Evolutionary conservation across 805 yeast genomes (phyloP), one percentile per base, ranked within the genome.

Genomic region (Zygosaccharomyces rouxii): DNA sequence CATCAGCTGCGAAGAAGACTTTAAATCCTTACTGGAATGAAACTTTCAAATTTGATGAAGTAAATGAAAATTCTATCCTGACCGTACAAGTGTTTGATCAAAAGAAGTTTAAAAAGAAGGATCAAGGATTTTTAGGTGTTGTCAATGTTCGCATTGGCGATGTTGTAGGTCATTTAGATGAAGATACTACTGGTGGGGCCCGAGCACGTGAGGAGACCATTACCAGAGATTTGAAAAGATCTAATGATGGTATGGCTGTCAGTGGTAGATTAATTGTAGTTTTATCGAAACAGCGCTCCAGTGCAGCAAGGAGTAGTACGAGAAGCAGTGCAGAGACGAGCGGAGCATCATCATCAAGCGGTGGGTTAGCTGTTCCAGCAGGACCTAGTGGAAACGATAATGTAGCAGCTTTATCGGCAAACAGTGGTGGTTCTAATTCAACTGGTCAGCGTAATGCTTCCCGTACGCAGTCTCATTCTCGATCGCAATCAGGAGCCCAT

Each of bases 1-100:
- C 99, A 1, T 81, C 89, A 44, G 94, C 96, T 30, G 94, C 95
- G 26, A 88, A 89, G 63, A 89, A 88, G 70, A 94, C 98, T 2
- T 73, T 92, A 58, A 89, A 94, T 62, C 99, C 99, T 9, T 94
- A 90, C 70, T 94, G 99, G 99, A 90, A 94, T 70, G 97, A 94
- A 69, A 73, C 86, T 2, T 94, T 92, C 63, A 79, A 79, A 48
- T 89, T 94, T 69, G 78, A 77, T 46, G 75, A 82, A 50, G 86
- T 83, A 35, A 78, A 75, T 44, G 95, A 86, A 60, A 85, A 85
- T 62, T 85, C 95, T 7, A 86, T 90, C 38, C 73, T 94, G 44
- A 95, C 92, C 11, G 81, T 94, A 53, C 98, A 94, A 68, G 94
- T 94, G 6, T 94, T 94, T 70, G 98, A 94, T 68, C 98, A 92